Base-by-base conservation (phyloP, 495 filamentous ascomycete genomes). In the Xylaria grammica region DNA sequence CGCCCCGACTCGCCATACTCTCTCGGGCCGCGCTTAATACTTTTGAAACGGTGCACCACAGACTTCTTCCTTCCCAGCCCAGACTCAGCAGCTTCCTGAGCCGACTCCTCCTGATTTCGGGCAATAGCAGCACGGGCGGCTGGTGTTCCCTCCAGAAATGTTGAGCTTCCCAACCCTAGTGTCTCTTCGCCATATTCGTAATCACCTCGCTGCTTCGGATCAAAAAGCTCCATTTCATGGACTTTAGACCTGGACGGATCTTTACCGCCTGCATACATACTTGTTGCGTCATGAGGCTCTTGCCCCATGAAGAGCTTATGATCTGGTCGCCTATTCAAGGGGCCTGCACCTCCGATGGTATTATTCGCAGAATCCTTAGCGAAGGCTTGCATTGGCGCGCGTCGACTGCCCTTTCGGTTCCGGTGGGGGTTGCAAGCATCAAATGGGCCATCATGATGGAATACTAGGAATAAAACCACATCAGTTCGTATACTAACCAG, bases 401-500 rank as follows among this genome's bases (percentile, higher is more conserved):
- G 88, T 60, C 88, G 86, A 65, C 89, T 85, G 55, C 90, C 91
- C 69, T 91, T 91, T 52, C 91, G 88, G 74, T 99, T 99, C 63
- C 96, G 91, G 75, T 95, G 90, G 6, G 96, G 94, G 69, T 97
- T 97, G 77, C 93, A 95, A 17, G 96, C 96, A 78, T 99, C 96
- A 69, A 97, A 99, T 9, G 96, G 96, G 26, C 96, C 96, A 73
- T 99, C 96, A 73, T 99, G 96, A 65, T 99, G 96, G 77, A 99
- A 97, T 73, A 98, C 94, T 97, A 40, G 26, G 20, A 34, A 46
- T 50, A 63, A 29, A 27, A 29, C 19, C 60, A n/a, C 10, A 22
- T 67, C 1, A 66, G 67, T 44, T 32, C 36, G 19, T 40, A 42
- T 56, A 51, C 36, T 15, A 4, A 22, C 5, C 9, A 1, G 49